These are phyloP conservation scores for Saccharomyces hybrid DNA, from an alignment of 1,139 yeast species.

Conservation along the genomic window DNA sequence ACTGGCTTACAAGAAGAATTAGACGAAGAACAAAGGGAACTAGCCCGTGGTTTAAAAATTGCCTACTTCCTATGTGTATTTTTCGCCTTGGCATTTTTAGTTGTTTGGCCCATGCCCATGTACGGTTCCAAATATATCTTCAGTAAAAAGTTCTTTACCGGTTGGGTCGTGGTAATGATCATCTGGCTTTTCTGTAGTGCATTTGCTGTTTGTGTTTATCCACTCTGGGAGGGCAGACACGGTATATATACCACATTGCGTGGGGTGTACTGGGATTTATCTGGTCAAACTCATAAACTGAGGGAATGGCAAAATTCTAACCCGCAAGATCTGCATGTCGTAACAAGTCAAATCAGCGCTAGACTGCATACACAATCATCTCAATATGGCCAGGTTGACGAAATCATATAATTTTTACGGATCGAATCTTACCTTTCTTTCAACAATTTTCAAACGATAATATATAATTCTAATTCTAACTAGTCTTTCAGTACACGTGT, in stretches of 20 bases:
- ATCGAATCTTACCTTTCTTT: not conserved
- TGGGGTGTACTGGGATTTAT: constrained; percentile 76
- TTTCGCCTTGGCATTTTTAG: constrained; percentile 52
- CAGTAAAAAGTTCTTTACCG: constrained; percentile 65
- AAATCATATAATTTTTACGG: not conserved
- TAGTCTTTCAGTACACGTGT: not conserved
- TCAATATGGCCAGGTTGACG: constrained; percentile 1
- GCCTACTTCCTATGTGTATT: constrained; percentile 50
- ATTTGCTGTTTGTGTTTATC: constrained; percentile 50
- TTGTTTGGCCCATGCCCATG: constrained; percentile 87
- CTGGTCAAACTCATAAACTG: constrained; percentile 66
- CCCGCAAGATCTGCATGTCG: constrained; percentile 65
- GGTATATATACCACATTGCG: constrained; percentile 57
- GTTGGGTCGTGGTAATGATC: constrained; percentile 71
- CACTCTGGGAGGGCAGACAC: constrained; percentile 59
- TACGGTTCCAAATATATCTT: constrained; percentile 68
- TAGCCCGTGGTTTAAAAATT: constrained; percentile 45
- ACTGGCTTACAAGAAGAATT: constrained; percentile 32
- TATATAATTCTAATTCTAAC: not conserved
- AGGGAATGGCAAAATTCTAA: constrained; percentile 63
- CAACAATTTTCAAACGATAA: not conserved
- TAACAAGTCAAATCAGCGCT: constrained; percentile 48
- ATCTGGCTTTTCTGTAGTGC: constrained; percentile 61
- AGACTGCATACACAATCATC: constrained; percentile 13
- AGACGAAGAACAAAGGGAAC: constrained; percentile 40